Conservation (phyloP, 1,139 yeast genomes). For the Lodderomyces jiufengensis region DNA sequence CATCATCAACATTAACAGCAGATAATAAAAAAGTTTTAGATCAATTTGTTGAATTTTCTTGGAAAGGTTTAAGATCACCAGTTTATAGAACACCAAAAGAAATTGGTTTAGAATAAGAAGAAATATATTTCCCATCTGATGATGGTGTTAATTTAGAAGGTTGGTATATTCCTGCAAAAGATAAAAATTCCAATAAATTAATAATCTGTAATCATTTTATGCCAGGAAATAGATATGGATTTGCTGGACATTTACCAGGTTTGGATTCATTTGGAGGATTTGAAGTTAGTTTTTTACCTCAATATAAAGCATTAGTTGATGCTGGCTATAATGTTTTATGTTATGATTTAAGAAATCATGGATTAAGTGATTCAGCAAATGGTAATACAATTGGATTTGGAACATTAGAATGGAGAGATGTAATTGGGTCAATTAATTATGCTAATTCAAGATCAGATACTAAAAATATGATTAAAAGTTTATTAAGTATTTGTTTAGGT, state of each 20-base stretch:
- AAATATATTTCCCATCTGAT: conserved; percentile 1
- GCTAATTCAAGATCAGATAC: conserved; percentile 3
- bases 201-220: conserved; percentile 4
- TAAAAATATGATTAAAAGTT: conserved; percentile 1
- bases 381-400: conserved; percentile 2
- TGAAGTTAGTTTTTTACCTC: conserved; percentile 4
- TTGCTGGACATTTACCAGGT: conserved; percentile 1
- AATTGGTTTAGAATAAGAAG: conserved; percentile 2
- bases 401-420: conserved; percentile 3
- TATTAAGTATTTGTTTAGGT: conserved; percentile 6
- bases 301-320: conserved; percentile 4
- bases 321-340: conserved; percentile 4
- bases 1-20: too few relatives aligned
- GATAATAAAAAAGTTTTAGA: background rate
- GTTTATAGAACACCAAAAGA: conserved; percentile 2
- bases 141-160: conserved; percentile 4
- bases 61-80: conserved; percentile 3
- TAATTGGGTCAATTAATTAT: conserved; percentile 3
- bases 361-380: conserved; percentile 4
- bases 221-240: conserved; percentile 5
- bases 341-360: conserved; percentile 4
- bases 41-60: conserved; percentile 3
- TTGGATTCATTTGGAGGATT: conserved; percentile 2
- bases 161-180: conserved; percentile 3
- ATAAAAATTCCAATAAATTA: background rate